Evolutionary conservation across 1,284 basidiomycete genomes (phyloP).

Genomic region (Tylopilus sp.): DNA sequence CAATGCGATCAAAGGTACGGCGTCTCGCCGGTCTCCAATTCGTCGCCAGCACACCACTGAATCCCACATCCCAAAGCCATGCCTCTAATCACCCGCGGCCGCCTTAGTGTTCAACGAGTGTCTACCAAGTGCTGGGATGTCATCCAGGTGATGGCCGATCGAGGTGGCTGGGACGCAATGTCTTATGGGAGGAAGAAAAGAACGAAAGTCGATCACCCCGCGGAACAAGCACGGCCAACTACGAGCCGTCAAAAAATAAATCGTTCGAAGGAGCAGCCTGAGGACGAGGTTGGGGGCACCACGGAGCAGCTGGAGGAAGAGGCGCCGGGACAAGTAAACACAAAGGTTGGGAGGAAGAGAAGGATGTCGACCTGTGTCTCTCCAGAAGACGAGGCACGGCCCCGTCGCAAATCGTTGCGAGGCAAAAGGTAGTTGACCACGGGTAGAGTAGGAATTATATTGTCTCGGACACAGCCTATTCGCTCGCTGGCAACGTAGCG

Average conservation of each 20-base stretch:
- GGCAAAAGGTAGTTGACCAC: slow-evolving; percentile 10
- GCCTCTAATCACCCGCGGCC: slow-evolving; percentile 79
- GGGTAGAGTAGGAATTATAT: background rate
- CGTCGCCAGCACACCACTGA: slow-evolving; percentile 2
- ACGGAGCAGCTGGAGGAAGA: slow-evolving; percentile 40
- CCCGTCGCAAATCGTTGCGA: slow-evolving; percentile 25
- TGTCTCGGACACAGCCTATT: too few relatives aligned
- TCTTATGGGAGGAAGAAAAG: slow-evolving; percentile 52
- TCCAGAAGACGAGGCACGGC: slow-evolving; percentile 9
- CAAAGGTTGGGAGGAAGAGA: slow-evolving; percentile 23
- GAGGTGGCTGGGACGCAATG: slow-evolving; percentile 66
- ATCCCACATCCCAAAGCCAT: slow-evolving; percentile 46
- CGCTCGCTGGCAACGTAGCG: too few relatives aligned
- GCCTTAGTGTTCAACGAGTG: slow-evolving; percentile 87
- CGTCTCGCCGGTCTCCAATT: slow-evolving; percentile 2
- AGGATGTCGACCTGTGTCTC: slow-evolving; percentile 9
- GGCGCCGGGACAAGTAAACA: slow-evolving; percentile 45
- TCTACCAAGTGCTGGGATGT: slow-evolving; percentile 65
- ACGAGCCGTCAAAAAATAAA: slow-evolving; percentile 67
- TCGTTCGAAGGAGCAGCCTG: slow-evolving; percentile 56
- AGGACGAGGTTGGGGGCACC: slow-evolving; percentile 50
- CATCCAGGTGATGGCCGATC: slow-evolving; percentile 62
- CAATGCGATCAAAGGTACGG: slow-evolving; percentile 56
- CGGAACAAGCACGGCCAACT: slow-evolving; percentile 56
- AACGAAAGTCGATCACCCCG: slow-evolving; percentile 56